Evolutionary conservation across 83 land plant species (phyloP).

Genomic region (Diphasiastrum complanatum): DNA sequence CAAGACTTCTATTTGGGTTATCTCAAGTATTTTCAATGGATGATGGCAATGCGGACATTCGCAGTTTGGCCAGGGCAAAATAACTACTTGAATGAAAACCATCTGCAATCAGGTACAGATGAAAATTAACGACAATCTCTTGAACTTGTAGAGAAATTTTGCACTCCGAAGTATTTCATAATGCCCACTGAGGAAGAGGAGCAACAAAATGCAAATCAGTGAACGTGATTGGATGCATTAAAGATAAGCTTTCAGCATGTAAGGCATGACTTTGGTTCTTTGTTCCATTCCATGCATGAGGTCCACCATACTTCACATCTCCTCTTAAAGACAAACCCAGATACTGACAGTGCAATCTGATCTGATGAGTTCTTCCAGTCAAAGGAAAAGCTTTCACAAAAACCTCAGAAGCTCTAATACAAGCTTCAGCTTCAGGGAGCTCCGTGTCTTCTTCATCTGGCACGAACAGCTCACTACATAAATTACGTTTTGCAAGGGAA

Average conservation of each 20-base stretch:
- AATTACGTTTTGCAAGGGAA: not conserved
- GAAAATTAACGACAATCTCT: too few species aligned
- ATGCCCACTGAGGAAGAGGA: constrained; percentile 68
- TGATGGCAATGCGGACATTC: too few species aligned
- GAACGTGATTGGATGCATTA: constrained; percentile 76
- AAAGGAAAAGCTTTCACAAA: constrained; percentile 65
- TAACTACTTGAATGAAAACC: too few species aligned
- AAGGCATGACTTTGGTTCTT: constrained; percentile 56
- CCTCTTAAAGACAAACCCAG: constrained; percentile 77
- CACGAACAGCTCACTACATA: not conserved
- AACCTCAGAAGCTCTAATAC: constrained; percentile 37
- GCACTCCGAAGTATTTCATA: too few species aligned
- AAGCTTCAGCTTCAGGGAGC: not conserved
- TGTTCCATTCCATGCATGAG: constrained; percentile 55
- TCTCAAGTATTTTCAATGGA: too few species aligned
- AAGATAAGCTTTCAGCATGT: constrained; percentile 81
- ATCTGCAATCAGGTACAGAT: too few species aligned
- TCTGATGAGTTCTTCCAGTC: constrained; percentile 95
- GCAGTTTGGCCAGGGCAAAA: too few species aligned
- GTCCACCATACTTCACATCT: constrained; percentile 93
- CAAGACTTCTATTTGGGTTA: too few species aligned
- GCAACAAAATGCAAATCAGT: constrained; percentile 31
- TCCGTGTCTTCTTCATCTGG: not conserved
- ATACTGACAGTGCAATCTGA: constrained; percentile 83
- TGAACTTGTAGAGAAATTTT: too few species aligned